Conservation (phyloP, 805 yeast species). For the Kregervanrija pseudodelftensis region DNA sequence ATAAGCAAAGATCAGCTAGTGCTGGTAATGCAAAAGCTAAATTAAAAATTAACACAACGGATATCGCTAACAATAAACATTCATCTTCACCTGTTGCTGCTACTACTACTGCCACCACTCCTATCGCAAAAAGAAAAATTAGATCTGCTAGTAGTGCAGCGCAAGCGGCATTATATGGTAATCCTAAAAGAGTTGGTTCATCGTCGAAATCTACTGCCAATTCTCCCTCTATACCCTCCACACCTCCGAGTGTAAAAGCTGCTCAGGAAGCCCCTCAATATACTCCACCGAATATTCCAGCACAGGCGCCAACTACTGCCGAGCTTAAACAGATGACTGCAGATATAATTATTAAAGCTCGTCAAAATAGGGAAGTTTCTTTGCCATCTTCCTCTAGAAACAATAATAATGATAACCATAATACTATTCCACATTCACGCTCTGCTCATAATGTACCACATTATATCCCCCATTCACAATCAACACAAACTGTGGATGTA, state of each 20-base stretch:
- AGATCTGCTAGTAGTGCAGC: slow-evolving; percentile 17
- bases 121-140: neutral
- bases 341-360: slow-evolving; percentile 4
- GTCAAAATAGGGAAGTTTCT: neutral
- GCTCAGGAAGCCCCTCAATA: neutral
- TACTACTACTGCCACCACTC: too few relatives aligned
- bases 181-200: neutral
- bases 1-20: neutral
- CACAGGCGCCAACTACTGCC: neutral
- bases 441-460: too few relatives aligned
- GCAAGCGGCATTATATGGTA: slow-evolving; percentile 13
- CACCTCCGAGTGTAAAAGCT: neutral
- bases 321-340: slow-evolving; percentile 4
- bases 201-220: slow-evolving; percentile 1
- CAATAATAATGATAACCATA: too few relatives aligned
- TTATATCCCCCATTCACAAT: too few relatives aligned
- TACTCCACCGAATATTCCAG: neutral
- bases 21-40: too few relatives aligned
- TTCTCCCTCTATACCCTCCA: neutral
- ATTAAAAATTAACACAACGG: too few relatives aligned
- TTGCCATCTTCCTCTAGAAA: too few relatives aligned
- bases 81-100: too few relatives aligned
- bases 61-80: too few relatives aligned
- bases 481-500: slow-evolving; percentile 24
- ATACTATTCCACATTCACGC: too few relatives aligned